Percentiles rank a stretch among this genome's conserved stretches.
These are phyloP conservation scores for Nicotiana paniculata DNA, from an alignment of 257 asterid genomes.

Conservation along the genomic window DNA sequence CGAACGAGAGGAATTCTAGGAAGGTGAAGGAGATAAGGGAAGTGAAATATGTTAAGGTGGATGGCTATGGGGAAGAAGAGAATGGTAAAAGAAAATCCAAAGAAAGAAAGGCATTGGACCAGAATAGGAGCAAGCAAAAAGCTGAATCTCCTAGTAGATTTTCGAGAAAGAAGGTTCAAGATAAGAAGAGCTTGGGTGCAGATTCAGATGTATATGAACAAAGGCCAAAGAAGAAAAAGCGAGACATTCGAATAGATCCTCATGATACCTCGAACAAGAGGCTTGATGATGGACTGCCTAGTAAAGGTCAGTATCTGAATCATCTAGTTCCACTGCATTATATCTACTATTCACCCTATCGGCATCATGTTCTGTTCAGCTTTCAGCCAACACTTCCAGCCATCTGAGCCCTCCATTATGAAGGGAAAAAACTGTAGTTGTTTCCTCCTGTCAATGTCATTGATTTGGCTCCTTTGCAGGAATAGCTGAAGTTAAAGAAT, in stretches of 20 bases:
- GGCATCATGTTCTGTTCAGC: background rate
- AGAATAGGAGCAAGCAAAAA: slow-evolving; percentile 20
- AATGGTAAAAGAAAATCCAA: slow-evolving; percentile 20
- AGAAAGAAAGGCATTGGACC: slow-evolving; percentile 18
- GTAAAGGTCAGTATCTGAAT: slow-evolving; percentile 41
- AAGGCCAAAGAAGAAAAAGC: slow-evolving; percentile 61
- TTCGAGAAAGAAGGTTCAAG: slow-evolving; percentile 33
- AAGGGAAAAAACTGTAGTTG: background rate
- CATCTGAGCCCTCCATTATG: background rate
- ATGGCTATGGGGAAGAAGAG: slow-evolving; percentile 18
- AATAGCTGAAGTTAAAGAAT: background rate
- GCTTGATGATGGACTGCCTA: slow-evolving; percentile 50
- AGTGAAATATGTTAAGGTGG: slow-evolving; percentile 13
- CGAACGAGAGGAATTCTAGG: slow-evolving; percentile 23
- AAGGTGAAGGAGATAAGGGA: slow-evolving; percentile 17
- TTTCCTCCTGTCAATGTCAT: background rate
- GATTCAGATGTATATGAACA: slow-evolving; percentile 31
- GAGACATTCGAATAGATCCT: slow-evolving; percentile 65
- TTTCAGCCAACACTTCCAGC: background rate
- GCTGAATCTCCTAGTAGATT: slow-evolving; percentile 26
- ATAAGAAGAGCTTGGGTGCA: slow-evolving; percentile 28
- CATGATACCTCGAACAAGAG: slow-evolving; percentile 82
- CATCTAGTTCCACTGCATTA: background rate
- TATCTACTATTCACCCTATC: background rate
- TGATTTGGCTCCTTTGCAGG: background rate